A percentile compares a stretch with the other conserved stretches of the same genome.
Evolutionary conservation across 495 filamentous ascomycete genomes (phyloP).

Genomic region (Penicillium odoratum): DNA sequence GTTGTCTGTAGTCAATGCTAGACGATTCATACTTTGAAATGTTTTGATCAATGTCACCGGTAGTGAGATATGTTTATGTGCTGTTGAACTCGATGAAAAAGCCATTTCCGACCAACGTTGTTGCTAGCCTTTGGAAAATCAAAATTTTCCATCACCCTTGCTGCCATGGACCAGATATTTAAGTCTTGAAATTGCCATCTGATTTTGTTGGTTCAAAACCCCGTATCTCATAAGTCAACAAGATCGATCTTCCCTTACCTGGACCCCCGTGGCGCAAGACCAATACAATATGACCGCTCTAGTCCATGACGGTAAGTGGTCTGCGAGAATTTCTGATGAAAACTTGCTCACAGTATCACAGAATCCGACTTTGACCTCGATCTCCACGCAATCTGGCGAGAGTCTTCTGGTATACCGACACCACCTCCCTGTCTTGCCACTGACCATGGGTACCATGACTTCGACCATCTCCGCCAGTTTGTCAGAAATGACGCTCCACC

Average conservation of each 20-base stretch:
- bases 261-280: neutral
- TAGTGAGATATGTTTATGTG: neutral
- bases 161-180: neutral
- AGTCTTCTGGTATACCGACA: slow-evolving; percentile 12
- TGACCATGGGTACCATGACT: neutral
- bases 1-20: neutral
- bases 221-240: neutral
- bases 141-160: neutral
- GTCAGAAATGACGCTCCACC: neutral
- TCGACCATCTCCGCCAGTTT: neutral
- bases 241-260: neutral
- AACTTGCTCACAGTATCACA: neutral
- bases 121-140: neutral
- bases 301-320: neutral
- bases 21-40: neutral
- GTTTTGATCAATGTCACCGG: neutral
- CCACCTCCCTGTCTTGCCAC: slow-evolving; percentile 10
- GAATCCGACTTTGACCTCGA: slow-evolving; percentile 9
- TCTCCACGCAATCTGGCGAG: slow-evolving; percentile 7
- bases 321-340: neutral
- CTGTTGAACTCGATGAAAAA: neutral
- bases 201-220: neutral
- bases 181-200: neutral
- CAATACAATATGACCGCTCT: neutral
- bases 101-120: neutral